phyloP scores from a whole-genome alignment of 345 rosid species.

The Microthlaspi erraticum region DNA sequence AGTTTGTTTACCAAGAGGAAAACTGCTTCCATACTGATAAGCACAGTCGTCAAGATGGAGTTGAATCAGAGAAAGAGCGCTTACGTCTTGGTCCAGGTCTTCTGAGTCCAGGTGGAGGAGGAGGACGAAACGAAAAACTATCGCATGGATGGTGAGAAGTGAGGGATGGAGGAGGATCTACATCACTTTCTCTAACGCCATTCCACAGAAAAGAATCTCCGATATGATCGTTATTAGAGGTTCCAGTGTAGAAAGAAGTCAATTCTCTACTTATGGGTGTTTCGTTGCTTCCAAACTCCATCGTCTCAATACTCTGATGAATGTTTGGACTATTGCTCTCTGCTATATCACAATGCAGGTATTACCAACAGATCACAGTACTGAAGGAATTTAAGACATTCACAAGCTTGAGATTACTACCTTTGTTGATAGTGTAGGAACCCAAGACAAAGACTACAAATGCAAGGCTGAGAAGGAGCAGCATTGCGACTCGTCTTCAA shows the following conservation, averaged over 20 bases:
- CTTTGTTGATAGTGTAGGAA: conserved; percentile 68
- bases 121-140: conserved; percentile 79
- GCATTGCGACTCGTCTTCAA: conserved; percentile 68
- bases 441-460: conserved; percentile 76
- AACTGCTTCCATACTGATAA: conserved; percentile 92
- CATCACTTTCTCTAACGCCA: conserved; percentile 43
- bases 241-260: conserved; percentile 31
- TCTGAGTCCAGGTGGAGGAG: conserved; percentile 72
- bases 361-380: conserved; percentile 1
- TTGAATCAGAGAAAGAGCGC: conserved; percentile 48
- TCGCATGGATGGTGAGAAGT: conserved; percentile 60
- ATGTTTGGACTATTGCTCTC: conserved; percentile 53
- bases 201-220: conserved; percentile 40
- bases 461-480: conserved; percentile 65
- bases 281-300: conserved; percentile 39
- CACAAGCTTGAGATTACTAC: conserved; percentile 40
- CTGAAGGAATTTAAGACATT: not conserved
- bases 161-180: conserved; percentile 44
- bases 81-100: conserved; percentile 78
- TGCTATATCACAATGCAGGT: conserved; percentile 37
- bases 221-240: conserved; percentile 20
- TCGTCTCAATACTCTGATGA: conserved; percentile 43
- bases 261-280: conserved; percentile 32
- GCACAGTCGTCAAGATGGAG: conserved; percentile 99
- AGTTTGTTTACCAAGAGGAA: conserved; percentile 89